A percentile compares a stretch with the other conserved stretches of the same genome.
These are phyloP conservation scores for Exobasidium cylindrosporum DNA, from an alignment of 1,284 basidiomycete genomes.

Conservation along the genomic window DNA sequence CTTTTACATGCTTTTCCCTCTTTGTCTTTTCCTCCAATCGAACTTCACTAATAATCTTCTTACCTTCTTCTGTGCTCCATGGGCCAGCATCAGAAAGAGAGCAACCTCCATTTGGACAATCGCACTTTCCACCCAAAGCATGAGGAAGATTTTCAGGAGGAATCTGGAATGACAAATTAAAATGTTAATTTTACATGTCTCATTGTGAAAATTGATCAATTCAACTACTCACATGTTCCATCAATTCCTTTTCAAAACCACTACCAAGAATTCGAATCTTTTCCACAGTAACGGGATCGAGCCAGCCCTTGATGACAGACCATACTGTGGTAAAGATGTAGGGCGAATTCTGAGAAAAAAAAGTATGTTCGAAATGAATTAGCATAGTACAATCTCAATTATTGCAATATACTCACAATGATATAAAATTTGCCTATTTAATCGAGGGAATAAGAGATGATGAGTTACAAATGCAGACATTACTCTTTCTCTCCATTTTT, in stretches of 20 bases:
- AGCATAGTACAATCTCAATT: no score
- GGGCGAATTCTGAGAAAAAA: slow-evolving; percentile 61
- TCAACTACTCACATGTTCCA: slow-evolving; percentile 28
- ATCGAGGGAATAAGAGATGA: not conserved
- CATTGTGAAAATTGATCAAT: no score
- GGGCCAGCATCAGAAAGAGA: slow-evolving; percentile 86
- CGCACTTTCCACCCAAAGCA: slow-evolving; percentile 79
- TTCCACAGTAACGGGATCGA: slow-evolving; percentile 87
- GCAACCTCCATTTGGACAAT: slow-evolving; percentile 72
- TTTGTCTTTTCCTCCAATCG: slow-evolving; percentile 26
- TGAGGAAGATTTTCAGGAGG: slow-evolving; percentile 76
- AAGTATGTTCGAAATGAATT: no score
- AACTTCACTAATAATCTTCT: slow-evolving; percentile 43
- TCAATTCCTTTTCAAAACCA: slow-evolving; percentile 41
- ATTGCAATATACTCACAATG: slow-evolving; percentile 55
- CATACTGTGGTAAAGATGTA: slow-evolving; percentile 89
- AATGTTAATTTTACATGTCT: no score
- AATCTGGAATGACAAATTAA: slow-evolving; percentile 58
- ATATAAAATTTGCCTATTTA: slow-evolving; percentile 74
- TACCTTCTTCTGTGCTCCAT: slow-evolving; percentile 67
- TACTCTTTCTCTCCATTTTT: not conserved
- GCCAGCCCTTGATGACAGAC: slow-evolving; percentile 85
- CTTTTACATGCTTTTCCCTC: slow-evolving; percentile 11
- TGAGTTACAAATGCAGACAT: not conserved
- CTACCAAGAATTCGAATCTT: slow-evolving; percentile 61